Evolutionary conservation across 2,329 filamentous ascomycete species (phyloP), one percentile per base, ranked within the genome.

Genomic region (Sclerotinia minor): DNA sequence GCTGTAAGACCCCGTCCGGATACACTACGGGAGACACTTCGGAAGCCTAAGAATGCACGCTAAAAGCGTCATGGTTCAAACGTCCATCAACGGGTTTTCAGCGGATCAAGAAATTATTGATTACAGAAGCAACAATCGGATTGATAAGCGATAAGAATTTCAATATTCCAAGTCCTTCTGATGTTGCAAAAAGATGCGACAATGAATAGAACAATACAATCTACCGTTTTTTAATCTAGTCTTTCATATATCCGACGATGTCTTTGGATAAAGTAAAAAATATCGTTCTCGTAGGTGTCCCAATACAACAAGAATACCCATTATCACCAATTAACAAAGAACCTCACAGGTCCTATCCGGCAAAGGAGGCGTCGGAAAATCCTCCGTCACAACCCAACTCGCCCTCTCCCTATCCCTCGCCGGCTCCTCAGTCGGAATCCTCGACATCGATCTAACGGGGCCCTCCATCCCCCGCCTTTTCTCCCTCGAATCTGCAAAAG

Each of bases 331-430:
- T 38, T 68, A 52, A 60, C 72, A 66, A 75, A 54, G 26, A 61
- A 68, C 52, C 32, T 45, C 32, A 61, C 70, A 86, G 82, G 85
- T 94, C 71, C 89, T 99, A 59, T 98, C 95, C 17, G 95, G 95
- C 74, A 99, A 99, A 85, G 95, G 95, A 76, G 95, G 95, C 74
- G 95, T 99, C 26, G 95, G 95, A 68, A 99, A 99, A 83, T 98
- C 94, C 54, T 97, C 93, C 64, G 89, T 97, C n/a, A 98, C 95
- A 0, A 96, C 94, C 1, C 95, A 99, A 79, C 88, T 99, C 21
- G 95, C 95, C 11, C 86, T 99, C 49, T 93, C 94, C 0, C 87
- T 99, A 44, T 89, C 92, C 2, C 85, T 95, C 0, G 87, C 92
- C 71, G 94, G 94, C 68, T 87, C 94, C 78, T 93, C 92, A 0